Conservation (phyloP, 1,284 basidiomycete species). For the Malassezia sympodialis region DNA sequence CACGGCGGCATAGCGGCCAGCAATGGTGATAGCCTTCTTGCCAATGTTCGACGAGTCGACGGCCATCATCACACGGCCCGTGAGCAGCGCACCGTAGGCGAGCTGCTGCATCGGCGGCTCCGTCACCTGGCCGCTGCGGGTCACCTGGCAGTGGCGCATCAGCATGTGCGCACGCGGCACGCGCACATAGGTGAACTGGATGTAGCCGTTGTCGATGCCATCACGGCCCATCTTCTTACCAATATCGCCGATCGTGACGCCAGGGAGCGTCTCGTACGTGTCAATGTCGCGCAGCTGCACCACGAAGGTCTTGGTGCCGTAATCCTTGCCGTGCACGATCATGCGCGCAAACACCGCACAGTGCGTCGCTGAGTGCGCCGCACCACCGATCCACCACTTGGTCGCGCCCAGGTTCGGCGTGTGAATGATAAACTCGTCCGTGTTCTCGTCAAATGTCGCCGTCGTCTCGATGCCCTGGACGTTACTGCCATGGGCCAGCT, state of each 20-base stretch:
- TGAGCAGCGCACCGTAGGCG: conserved; percentile 56
- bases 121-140: conserved; percentile 51
- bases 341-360: conserved; percentile 56
- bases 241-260: conserved; percentile 56
- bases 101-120: conserved; percentile 55
- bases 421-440: conserved; percentile 56
- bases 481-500: conserved; percentile 53
- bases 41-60: conserved; percentile 53
- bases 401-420: conserved; percentile 49
- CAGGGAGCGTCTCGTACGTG: conserved; percentile 50
- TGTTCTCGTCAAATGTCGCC: conserved; percentile 53
- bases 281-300: conserved; percentile 54
- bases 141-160: conserved; percentile 57
- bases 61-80: conserved; percentile 55
- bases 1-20: conserved; percentile 55
- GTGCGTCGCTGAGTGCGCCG: conserved; percentile 56
- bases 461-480: conserved; percentile 57
- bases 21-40: conserved; percentile 55
- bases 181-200: conserved; percentile 55
- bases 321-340: conserved; percentile 53
- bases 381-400: conserved; percentile 54
- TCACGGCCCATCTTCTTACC: conserved; percentile 58
- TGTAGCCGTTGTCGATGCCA: conserved; percentile 51
- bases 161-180: conserved; percentile 56
- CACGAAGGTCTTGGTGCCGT: conserved; percentile 57